A percentile compares a stretch with the other conserved stretches of the same genome.
Conservation (phyloP, 805 yeast species). For the Cyberlindnera subsufficiens region DNA sequence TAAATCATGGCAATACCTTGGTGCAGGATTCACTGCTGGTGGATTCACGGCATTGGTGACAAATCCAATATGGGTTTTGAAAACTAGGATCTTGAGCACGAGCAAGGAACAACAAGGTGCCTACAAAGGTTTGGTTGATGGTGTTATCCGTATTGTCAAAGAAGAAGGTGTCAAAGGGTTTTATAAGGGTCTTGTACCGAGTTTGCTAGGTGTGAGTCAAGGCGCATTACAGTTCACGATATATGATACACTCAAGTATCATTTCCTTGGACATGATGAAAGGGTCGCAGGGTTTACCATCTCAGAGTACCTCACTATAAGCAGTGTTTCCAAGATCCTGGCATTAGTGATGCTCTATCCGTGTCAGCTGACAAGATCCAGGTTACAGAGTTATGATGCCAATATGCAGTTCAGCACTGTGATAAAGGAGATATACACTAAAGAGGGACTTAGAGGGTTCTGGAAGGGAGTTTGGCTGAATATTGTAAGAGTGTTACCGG, state of each 20-base stretch:
- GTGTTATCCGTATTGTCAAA: slow-evolving; percentile 39
- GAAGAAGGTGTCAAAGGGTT: slow-evolving; percentile 58
- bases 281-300: slow-evolving; percentile 32
- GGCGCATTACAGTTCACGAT: slow-evolving; percentile 84
- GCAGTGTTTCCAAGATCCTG: slow-evolving; percentile 62
- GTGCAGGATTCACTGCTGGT: slow-evolving; percentile 68
- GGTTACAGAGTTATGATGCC: slow-evolving; percentile 54
- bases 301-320: slow-evolving; percentile 55
- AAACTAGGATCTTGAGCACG: slow-evolving; percentile 60
- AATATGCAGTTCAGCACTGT: slow-evolving; percentile 28
- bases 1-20: slow-evolving; percentile 40
- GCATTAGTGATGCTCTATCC: slow-evolving; percentile 76
- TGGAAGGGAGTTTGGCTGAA: slow-evolving; percentile 83
- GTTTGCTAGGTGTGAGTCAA: slow-evolving; percentile 79
- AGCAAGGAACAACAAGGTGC: slow-evolving; percentile 39
- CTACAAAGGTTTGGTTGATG: slow-evolving; percentile 53
- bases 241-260: slow-evolving; percentile 69
- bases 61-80: slow-evolving; percentile 93
- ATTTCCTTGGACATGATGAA: slow-evolving; percentile 19
- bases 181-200: slow-evolving; percentile 71
- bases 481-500: slow-evolving; percentile 78
- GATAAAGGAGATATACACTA: slow-evolving; percentile 31
- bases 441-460: slow-evolving; percentile 61
- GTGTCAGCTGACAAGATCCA: slow-evolving; percentile 70
- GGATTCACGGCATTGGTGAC: slow-evolving; percentile 67